Evolutionary conservation across 305 asterid species (phyloP), one percentile per base, ranked within the genome.

Genomic region (Nicotiana rustica): DNA sequence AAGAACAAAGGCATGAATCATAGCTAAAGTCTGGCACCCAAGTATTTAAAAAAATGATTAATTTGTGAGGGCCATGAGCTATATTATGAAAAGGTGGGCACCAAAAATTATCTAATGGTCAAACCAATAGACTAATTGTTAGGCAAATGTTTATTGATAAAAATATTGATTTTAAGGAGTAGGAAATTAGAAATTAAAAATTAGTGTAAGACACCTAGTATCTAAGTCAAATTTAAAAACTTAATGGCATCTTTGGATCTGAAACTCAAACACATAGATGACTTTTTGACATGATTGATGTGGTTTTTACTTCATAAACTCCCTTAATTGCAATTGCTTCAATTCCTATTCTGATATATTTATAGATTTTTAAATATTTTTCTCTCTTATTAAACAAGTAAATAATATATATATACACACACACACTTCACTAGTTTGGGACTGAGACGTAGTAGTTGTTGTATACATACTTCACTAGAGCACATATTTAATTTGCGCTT

Each of bases 201-300:
- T 67, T 35, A 17, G 52, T 35, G 2, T 67, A 65, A 65, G 15
- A 4, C 31, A 21, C 12, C 36, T 62, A 64, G 38, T 64, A 65
- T 65, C 41, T 31, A 31, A 66, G 14, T 66, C 44, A 29, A 67
- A 67, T 33, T 67, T 13, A 31, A 31, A 31, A 31, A 31, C 8
- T 66, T 14, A 31, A 67, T 67, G 6, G 75, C 75, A 67, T 67
- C 12, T 67, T 67, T 67, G 73, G 21, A 67, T 14, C 49, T 67
- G 29, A 35, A 41, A 67, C 52, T 47, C 52, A 67, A 67, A 35
- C 31, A 29, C 47, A 15, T 1, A 15, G 44, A 33, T 33, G 49
- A 15, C 12, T 15, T 19, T 67, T 67, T 67, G 49, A 33, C 41
- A 5, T n/a, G 18, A 64, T 64, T 65, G 69, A 31, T 15, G 6